Conservation (phyloP, 371 early-diverging fungal species). For the Sporodiniella umbellata region DNA sequence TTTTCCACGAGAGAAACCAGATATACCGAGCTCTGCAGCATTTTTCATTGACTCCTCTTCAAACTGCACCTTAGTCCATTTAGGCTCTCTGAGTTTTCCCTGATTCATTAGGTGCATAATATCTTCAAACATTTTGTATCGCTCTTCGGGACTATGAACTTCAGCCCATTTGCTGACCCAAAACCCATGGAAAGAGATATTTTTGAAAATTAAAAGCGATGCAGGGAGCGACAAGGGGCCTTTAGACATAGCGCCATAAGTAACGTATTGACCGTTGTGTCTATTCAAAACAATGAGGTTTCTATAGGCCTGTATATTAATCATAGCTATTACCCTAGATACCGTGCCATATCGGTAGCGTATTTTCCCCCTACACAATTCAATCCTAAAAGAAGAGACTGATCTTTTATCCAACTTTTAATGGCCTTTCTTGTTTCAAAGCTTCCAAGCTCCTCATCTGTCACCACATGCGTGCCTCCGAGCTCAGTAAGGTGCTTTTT, state of each 20-base stretch:
- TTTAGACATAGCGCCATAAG: constrained; percentile 91
- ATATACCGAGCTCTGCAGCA: constrained; percentile 44
- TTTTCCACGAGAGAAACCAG: constrained; percentile 38
- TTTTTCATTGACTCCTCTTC: constrained; percentile 26
- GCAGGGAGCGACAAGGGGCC: constrained; percentile 84
- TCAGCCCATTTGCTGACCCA: constrained; percentile 91
- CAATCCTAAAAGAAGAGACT: constrained; percentile 68
- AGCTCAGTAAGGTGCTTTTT: constrained; percentile 53
- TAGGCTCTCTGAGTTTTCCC: constrained; percentile 51
- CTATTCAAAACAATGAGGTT: constrained; percentile 30
- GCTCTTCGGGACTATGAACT: constrained; percentile 42
- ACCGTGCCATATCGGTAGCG: constrained; percentile 75
- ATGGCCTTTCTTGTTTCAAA: constrained; percentile 43
- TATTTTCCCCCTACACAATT: constrained; percentile 92
- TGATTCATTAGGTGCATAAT: constrained; percentile 54
- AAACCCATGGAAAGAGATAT: constrained; percentile 77
- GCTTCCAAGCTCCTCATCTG: constrained; percentile 50
- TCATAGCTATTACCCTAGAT: constrained; percentile 49
- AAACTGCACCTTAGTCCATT: constrained; percentile 35
- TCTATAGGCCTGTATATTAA: not conserved
- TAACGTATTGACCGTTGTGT: constrained; percentile 56
- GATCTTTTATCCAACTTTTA: constrained; percentile 43
- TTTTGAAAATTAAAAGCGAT: constrained; percentile 82
- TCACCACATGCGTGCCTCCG: constrained; percentile 80
- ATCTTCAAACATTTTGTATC: constrained; percentile 62